These are phyloP conservation scores for Phytophthora fragariae DNA, from an alignment of 352 stramenopile species.

Conservation along the genomic window DNA sequence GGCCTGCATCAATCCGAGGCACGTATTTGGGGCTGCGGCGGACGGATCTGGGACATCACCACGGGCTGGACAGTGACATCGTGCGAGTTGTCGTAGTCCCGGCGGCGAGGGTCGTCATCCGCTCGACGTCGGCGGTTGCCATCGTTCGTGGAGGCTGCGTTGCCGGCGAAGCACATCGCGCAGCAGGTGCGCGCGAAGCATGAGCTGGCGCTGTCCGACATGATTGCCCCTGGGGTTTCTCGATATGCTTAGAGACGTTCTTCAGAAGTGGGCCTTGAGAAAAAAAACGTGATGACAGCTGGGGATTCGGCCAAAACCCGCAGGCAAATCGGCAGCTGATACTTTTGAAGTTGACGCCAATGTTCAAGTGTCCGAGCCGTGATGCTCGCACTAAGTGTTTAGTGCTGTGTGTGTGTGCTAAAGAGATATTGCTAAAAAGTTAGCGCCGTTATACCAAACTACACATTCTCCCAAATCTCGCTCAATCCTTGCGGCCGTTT, in stretches of 20 bases:
- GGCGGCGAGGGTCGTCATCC: constrained; percentile 32
- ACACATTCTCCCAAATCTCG: constrained; percentile 13
- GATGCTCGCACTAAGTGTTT: background rate
- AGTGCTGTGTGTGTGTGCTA: constrained; percentile 7
- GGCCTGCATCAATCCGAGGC: background rate
- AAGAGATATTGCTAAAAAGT: constrained; percentile 18
- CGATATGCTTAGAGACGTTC: constrained; percentile 20
- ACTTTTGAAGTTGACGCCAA: constrained; percentile 20
- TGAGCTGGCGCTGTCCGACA: constrained; percentile 25
- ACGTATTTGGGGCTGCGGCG: constrained; percentile 30
- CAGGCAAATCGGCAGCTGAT: constrained; percentile 20
- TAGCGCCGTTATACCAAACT: constrained; percentile 29
- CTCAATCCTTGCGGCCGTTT: constrained; percentile 20
- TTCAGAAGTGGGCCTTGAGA: constrained; percentile 26
- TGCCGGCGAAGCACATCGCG: constrained; percentile 24
- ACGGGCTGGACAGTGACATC: constrained; percentile 41
- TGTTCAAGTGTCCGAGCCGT: constrained; percentile 4
- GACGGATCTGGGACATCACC: constrained; percentile 38
- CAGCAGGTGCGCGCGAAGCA: constrained; percentile 34
- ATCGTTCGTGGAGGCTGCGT: constrained; percentile 12
- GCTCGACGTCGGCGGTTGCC: constrained; percentile 25
- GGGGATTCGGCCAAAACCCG: background rate
- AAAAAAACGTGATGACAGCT: constrained; percentile 27
- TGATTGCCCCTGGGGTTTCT: constrained; percentile 19
- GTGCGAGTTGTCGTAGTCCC: constrained; percentile 31